These are phyloP conservation scores for Pseudomassariella vexata DNA, from an alignment of 2,329 filamentous ascomycete genomes.

Conservation along the genomic window DNA sequence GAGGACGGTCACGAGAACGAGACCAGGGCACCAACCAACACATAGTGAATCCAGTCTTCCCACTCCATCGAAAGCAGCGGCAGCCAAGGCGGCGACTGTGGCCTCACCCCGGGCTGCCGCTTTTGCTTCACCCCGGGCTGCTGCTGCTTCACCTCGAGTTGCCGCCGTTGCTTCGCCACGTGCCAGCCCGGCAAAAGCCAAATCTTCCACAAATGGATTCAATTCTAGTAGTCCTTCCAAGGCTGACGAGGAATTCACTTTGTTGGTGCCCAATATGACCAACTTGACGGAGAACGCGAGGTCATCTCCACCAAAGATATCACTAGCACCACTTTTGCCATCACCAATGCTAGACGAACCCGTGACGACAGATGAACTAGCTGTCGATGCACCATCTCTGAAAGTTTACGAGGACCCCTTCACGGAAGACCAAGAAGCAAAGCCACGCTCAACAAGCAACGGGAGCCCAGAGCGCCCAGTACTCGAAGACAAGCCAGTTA, in stretches of 20 bases:
- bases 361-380: conserved; percentile 6
- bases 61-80: conserved; percentile 33
- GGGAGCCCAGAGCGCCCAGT: conserved; percentile 34
- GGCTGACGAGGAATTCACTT: conserved; percentile 47
- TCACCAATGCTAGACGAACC: conserved; percentile 22
- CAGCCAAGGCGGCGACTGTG: conserved; percentile 19
- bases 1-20: conserved; percentile 38
- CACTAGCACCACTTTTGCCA: conserved; percentile 28
- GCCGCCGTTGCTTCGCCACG: conserved; percentile 34
- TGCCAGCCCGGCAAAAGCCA: conserved; percentile 33
- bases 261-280: conserved; percentile 43
- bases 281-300: conserved; percentile 24
- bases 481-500: conserved; percentile 54
- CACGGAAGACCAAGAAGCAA: conserved; percentile 39
- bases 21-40: conserved; percentile 42
- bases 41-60: conserved; percentile 45
- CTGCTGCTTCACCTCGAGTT: conserved; percentile 24
- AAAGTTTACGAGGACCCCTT: conserved; percentile 61
- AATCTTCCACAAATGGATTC: conserved; percentile 17
- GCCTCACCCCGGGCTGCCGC: conserved; percentile 1
- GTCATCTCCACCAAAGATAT: conserved; percentile 14
- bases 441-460: conserved; percentile 38
- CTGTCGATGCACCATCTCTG: conserved; percentile 28
- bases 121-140: no score
- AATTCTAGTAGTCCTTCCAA: conserved; percentile 36